Evolutionary conservation across 257 asterid species (phyloP).

Genomic region (Solanum peruvianum): DNA sequence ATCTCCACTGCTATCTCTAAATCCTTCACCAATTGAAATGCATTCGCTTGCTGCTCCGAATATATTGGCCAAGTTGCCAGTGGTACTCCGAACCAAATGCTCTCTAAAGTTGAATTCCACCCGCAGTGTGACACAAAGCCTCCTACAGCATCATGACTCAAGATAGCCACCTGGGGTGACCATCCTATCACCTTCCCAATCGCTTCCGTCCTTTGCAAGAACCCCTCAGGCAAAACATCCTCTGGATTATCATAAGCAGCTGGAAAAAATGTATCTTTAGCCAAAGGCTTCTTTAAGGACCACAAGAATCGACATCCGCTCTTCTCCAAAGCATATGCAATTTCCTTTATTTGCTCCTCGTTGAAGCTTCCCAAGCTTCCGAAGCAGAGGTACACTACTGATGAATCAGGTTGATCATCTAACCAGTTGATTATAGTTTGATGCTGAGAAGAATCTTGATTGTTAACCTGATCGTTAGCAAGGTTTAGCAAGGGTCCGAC

Average conservation of each 20-base stretch:
- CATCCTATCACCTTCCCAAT: constrained; percentile 10
- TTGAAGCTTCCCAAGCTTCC: constrained; percentile 13
- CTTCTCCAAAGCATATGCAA: constrained; percentile 5
- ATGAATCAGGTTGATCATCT: constrained; percentile 5
- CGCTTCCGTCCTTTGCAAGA: constrained; percentile 3
- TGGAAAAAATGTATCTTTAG: background rate
- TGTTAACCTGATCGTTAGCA: background rate
- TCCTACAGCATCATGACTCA: constrained; percentile 4
- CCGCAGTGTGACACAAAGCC: constrained; percentile 18
- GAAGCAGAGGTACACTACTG: constrained; percentile 15
- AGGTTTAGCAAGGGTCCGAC: constrained; percentile 31
- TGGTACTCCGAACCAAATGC: constrained; percentile 14
- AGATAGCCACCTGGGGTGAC: constrained; percentile 5
- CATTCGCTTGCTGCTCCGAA: constrained; percentile 22
- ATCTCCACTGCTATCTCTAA: constrained; percentile 14
- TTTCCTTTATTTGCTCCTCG: constrained; percentile 11
- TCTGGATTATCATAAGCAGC: background rate
- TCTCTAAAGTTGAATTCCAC: constrained; percentile 12
- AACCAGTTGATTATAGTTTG: constrained; percentile 3
- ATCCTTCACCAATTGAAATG: constrained; percentile 16
- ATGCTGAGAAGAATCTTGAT: background rate
- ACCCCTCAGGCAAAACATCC: constrained; percentile 12
- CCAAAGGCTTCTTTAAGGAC: constrained; percentile 3
- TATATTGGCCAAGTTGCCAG: constrained; percentile 15
- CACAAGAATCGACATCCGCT: constrained; percentile 11